Percentiles rank a stretch among this genome's conserved stretches.
Evolutionary conservation across 257 asterid species (phyloP).

Genomic region (Ilex aquifolium): DNA sequence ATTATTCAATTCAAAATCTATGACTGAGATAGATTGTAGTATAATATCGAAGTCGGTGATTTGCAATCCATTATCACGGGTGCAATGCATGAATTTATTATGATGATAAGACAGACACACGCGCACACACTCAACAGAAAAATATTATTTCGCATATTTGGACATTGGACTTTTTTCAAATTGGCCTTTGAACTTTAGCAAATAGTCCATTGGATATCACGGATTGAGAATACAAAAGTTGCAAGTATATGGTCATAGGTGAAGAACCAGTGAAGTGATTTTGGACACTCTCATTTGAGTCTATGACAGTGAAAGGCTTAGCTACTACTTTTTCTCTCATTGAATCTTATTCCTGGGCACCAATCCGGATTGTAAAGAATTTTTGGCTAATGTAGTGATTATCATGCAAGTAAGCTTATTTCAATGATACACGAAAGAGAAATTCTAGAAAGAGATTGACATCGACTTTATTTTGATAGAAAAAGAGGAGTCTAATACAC

Average conservation of each 20-base stretch:
- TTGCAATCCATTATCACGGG: slow-evolving; percentile 63
- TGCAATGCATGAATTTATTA: slow-evolving; percentile 50
- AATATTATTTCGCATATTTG: slow-evolving; percentile 12
- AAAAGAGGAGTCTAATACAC: too few relatives aligned
- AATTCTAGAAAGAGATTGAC: slow-evolving; percentile 58
- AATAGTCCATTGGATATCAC: too few relatives aligned
- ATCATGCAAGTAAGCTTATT: slow-evolving; percentile 50
- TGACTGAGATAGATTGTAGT: too few relatives aligned
- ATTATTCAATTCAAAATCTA: too few relatives aligned
- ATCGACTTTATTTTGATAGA: slow-evolving; percentile 50
- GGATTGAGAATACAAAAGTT: slow-evolving; percentile 49
- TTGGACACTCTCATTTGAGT: slow-evolving; percentile 32
- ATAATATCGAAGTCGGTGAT: slow-evolving; percentile 23
- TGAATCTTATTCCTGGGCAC: slow-evolving; percentile 23
- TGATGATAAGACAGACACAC: slow-evolving; percentile 32
- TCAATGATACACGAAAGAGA: slow-evolving; percentile 41
- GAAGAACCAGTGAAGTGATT: slow-evolving; percentile 49
- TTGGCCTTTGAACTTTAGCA: too few relatives aligned
- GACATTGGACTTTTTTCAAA: too few relatives aligned
- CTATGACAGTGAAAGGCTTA: slow-evolving; percentile 48
- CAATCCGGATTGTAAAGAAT: slow-evolving; percentile 54
- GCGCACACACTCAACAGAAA: slow-evolving; percentile 38
- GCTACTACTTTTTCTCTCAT: slow-evolving; percentile 59
- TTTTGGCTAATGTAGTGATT: slow-evolving; percentile 56
- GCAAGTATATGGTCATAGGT: slow-evolving; percentile 41